These are phyloP conservation scores for Tausonia pullulans DNA, from an alignment of 1,284 basidiomycete genomes.

Conservation along the genomic window DNA sequence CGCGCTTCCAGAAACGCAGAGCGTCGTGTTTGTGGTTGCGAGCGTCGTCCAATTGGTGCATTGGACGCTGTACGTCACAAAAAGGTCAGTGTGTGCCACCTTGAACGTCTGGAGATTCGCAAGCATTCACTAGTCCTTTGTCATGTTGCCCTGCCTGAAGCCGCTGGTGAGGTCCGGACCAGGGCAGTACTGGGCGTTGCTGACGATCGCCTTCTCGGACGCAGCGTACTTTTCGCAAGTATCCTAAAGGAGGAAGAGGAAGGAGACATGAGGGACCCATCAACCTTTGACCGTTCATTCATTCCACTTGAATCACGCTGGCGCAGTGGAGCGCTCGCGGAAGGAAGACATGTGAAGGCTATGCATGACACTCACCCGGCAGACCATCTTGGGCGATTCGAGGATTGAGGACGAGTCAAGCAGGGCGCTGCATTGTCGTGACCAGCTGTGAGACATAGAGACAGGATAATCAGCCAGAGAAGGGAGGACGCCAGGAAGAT, in stretches of 20 bases:
- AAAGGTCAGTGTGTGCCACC: background rate
- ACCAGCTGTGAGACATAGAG: background rate
- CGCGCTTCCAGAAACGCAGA: slow-evolving; percentile 32
- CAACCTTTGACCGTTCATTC: no score
- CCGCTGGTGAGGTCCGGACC: slow-evolving; percentile 25
- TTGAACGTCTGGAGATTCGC: background rate
- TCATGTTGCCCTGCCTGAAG: slow-evolving; percentile 26
- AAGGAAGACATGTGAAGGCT: no score
- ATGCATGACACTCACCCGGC: slow-evolving; percentile 18
- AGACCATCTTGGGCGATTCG: slow-evolving; percentile 29
- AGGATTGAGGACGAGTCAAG: background rate
- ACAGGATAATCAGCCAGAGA: no score
- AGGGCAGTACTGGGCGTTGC: slow-evolving; percentile 22
- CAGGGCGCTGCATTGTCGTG: background rate
- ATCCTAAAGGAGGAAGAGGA: background rate
- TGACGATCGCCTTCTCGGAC: slow-evolving; percentile 23
- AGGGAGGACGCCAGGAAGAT: slow-evolving; percentile 2
- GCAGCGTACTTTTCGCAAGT: slow-evolving; percentile 30
- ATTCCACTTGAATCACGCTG: background rate
- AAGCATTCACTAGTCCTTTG: slow-evolving; percentile 27
- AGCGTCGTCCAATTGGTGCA: slow-evolving; percentile 36
- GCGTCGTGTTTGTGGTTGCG: slow-evolving; percentile 30
- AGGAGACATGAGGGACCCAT: background rate
- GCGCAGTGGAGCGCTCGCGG: background rate
- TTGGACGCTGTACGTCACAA: slow-evolving; percentile 15